Evolutionary conservation across 2,329 filamentous ascomycete species (phyloP), one percentile per base, ranked within the genome.

Genomic region (Cordyceps cateniannulata): DNA sequence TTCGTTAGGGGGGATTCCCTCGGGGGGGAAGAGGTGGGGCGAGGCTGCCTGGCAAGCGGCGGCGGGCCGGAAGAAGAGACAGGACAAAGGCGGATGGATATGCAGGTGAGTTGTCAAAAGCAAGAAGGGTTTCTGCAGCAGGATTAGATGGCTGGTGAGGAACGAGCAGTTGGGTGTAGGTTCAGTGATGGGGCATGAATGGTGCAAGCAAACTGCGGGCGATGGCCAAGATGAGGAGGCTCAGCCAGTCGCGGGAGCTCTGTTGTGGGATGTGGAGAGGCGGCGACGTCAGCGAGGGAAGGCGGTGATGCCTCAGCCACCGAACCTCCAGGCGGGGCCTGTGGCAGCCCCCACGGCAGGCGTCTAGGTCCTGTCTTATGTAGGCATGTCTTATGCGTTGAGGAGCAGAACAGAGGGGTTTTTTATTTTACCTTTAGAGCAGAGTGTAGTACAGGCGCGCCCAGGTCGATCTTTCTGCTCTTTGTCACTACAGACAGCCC

Each of bases 281-380:
- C 48, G 60, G 38, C 60, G 60, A 61, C 60, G 60, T 61, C 60
- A 61, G 60, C 53, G 60, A 57, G 22, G 60, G 60, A 61, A 61
- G 60, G 60, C 60, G 60, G 60, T 61, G 60, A 61, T 61, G 60
- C 60, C 52, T 61, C 53, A 61, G 60, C 60, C 60, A 61, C 60
- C 9, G 47, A 57, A 53, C 42, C 59, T 60, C 45, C 18, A 51
- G 42, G 42, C 50, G 42, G 51, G 52, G 52, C 32, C 32, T 38
- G 50, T 32, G 50, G 50, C 14, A 40, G 56, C 45, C 56, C 44
- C 56, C 48, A 35, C 32, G 32, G 32, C 4, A 32, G 45, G 20
- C 45, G 32, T 9, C 40, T 32, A 32, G 40, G 25, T 35, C 4
- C 27, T 32, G 29, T 32, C 9, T 27, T 22, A 7, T 44, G 42